A percentile compares a stretch with the other conserved stretches of the same genome.
Conservation (phyloP, 2,329 filamentous ascomycete species). For the Paracoccidioides brasiliensis region DNA sequence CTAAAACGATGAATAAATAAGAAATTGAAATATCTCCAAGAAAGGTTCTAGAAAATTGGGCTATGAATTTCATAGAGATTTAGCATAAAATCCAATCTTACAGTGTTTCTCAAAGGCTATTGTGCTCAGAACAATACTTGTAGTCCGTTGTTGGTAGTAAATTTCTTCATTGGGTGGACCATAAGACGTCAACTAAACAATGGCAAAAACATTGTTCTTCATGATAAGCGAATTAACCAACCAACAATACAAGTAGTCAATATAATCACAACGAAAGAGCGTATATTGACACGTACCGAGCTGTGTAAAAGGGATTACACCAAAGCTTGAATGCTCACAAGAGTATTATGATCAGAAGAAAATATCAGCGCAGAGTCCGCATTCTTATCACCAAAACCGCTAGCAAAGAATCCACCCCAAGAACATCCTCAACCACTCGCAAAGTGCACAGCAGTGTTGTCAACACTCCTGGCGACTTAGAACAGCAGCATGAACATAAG, state of each 20-base stretch:
- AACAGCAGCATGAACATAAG: conserved; percentile 1
- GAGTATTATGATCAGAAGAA: conserved; percentile 11
- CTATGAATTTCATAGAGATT: no score
- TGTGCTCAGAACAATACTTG: no score
- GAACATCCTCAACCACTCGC: conserved; percentile 1
- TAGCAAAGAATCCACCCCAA: conserved; percentile 8
- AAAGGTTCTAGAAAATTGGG: no score
- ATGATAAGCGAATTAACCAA: not conserved
- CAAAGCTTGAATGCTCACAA: conserved; percentile 7
- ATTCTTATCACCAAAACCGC: conserved; percentile 21
- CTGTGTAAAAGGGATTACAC: conserved; percentile 3
- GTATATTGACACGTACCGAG: not conserved
- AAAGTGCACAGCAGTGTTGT: not conserved
- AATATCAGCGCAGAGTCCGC: conserved; percentile 27
- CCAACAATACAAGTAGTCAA: not conserved
- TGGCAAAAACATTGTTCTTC: not conserved
- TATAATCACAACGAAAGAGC: not conserved
- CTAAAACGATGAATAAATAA: no score
- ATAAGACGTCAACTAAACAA: not conserved
- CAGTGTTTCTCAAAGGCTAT: not conserved
- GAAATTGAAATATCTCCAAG: no score
- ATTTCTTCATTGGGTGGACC: no score
- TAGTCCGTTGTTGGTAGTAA: no score
- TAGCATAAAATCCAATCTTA: not conserved
- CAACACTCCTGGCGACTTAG: not conserved